Evolutionary conservation across 345 rosid genomes (phyloP).

Genomic region (Eucalyptus shirleyi): DNA sequence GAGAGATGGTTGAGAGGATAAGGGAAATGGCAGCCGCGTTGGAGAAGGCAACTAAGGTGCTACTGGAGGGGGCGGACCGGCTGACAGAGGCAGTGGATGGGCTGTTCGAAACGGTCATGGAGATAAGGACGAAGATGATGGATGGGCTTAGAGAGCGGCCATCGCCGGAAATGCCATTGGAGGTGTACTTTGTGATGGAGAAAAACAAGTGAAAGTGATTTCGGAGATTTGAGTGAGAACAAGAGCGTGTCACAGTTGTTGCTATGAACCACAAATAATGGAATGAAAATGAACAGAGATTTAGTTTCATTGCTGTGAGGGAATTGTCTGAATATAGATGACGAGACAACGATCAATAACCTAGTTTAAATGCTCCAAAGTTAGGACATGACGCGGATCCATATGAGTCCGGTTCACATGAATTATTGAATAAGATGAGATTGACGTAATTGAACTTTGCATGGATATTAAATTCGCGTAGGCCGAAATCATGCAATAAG

Average conservation of each 20-base stretch:
- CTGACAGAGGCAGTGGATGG: not conserved
- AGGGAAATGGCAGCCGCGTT: not conserved
- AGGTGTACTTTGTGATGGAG: not conserved
- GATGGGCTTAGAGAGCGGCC: not conserved
- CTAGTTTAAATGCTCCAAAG: not conserved
- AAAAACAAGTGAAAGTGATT: not conserved
- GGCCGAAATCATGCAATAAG: not conserved
- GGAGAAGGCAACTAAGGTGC: not conserved
- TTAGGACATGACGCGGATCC: not conserved
- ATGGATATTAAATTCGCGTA: not conserved
- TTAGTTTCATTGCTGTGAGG: not conserved
- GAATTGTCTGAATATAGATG: not conserved
- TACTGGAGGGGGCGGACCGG: not conserved
- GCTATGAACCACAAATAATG: not conserved
- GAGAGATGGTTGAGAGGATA: not conserved
- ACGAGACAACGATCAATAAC: not conserved
- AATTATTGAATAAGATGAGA: not conserved
- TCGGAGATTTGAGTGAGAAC: not conserved
- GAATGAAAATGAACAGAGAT: not conserved
- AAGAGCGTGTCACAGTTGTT: not conserved
- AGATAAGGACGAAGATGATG: not conserved
- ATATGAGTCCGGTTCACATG: not conserved
- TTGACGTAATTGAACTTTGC: not conserved
- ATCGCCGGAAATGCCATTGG: not conserved
- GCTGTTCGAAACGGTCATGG: not conserved